Percentiles rank a stretch among this genome's conserved stretches.
Evolutionary conservation across 306 rosid species (phyloP).

Genomic region (Cicer cuneatum): DNA sequence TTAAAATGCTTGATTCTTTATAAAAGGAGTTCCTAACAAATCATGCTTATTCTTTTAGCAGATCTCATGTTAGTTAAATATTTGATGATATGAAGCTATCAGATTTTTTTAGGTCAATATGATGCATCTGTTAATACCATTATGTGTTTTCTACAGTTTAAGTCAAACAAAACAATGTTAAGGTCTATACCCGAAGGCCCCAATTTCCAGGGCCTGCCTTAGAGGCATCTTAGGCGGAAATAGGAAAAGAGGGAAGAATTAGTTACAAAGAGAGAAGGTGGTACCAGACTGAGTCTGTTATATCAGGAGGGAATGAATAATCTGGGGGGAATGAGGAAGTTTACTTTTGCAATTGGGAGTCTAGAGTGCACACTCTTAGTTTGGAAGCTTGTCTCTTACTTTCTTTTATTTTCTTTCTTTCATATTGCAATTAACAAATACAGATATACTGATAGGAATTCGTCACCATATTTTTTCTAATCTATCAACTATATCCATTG

Average conservation of each 20-base stretch:
- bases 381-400: not conserved
- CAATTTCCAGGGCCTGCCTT: no score
- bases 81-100: slow-evolving; percentile 6
- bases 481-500: slow-evolving; percentile 24
- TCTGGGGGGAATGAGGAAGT: not conserved
- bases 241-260: no score
- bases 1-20: slow-evolving; percentile 33
- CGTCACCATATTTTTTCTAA: not conserved
- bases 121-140: slow-evolving; percentile 17
- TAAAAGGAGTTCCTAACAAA: slow-evolving; percentile 37
- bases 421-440: not conserved
- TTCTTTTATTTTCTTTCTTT: slow-evolving; percentile 12
- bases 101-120: not conserved
- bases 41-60: not conserved
- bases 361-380: slow-evolving; percentile 3
- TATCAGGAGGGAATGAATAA: not conserved
- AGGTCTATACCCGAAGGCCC: not conserved
- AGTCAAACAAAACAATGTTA: not conserved
- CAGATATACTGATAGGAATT: slow-evolving; percentile 4
- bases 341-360: slow-evolving; percentile 1
- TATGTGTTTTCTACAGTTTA: not conserved
- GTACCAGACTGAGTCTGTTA: not conserved
- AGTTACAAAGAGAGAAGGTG: no score
- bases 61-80: slow-evolving; percentile 17
- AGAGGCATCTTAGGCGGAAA: no score